A percentile compares a stretch with the other conserved stretches of the same genome.
These are phyloP conservation scores for Termitomyces sp. DNA, from an alignment of 768 basidiomycete genomes.

Conservation along the genomic window DNA sequence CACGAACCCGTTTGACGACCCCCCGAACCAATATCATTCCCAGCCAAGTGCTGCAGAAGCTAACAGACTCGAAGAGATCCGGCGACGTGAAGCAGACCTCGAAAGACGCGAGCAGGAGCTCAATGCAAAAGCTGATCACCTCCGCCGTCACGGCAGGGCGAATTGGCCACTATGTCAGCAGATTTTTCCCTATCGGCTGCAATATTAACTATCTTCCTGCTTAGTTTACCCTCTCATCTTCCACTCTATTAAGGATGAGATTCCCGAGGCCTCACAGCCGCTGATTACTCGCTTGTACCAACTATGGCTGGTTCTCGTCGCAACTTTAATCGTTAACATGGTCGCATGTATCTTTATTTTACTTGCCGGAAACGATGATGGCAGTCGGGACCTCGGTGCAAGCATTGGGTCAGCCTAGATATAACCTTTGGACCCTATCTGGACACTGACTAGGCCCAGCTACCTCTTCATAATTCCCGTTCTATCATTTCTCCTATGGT, in stretches of 20 bases:
- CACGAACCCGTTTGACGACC: conserved; percentile 88
- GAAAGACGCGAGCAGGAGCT: conserved; percentile 75
- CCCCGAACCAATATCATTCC: conserved; percentile 30
- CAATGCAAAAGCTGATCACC: conserved; percentile 57
- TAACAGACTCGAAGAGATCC: conserved; percentile 56
- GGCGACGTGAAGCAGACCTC: conserved; percentile 75
- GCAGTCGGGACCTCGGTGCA: conserved; percentile 73
- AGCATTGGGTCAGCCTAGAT: conserved; percentile 64
- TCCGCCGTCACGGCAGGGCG: conserved; percentile 72
- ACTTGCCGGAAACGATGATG: conserved; percentile 67
- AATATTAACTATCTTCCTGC: conserved; percentile 13
- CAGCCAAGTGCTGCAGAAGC: conserved; percentile 24
- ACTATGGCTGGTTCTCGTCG: conserved; percentile 87
- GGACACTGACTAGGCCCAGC: conserved; percentile 33
- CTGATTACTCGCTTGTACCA: conserved; percentile 86
- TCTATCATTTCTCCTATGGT: conserved; percentile 91
- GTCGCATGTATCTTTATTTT: conserved; percentile 86
- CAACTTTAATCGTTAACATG: conserved; percentile 83
- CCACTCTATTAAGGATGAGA: conserved; percentile 89
- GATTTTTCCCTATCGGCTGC: conserved; percentile 6
- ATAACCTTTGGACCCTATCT: conserved; percentile 11
- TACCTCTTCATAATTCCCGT: conserved; percentile 75
- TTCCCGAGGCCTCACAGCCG: conserved; percentile 72
- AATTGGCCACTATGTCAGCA: conserved; percentile 91
- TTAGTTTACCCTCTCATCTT: conserved; percentile 91